Evolutionary conservation across 805 yeast species (phyloP).

Genomic region (Lachancea dasiensis): DNA sequence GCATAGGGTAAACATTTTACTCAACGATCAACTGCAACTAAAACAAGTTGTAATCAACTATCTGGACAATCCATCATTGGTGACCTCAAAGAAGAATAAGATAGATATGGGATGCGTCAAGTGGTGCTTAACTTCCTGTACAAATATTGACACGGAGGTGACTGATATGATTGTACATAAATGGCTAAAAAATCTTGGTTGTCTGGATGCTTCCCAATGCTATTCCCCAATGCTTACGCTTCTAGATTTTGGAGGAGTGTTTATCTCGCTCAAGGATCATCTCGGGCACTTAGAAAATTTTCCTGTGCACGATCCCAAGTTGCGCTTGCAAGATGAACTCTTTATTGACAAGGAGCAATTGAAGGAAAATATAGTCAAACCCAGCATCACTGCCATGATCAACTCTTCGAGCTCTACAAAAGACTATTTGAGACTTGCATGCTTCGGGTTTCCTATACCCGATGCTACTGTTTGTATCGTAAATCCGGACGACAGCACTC

Average conservation of each 20-base stretch:
- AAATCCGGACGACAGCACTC: constrained; percentile 79
- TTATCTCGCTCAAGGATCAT: constrained; percentile 89
- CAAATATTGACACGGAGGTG: constrained; percentile 89
- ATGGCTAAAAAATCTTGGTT: constrained; percentile 88
- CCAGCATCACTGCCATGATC: constrained; percentile 29
- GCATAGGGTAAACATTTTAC: constrained; percentile 61
- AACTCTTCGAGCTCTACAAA: constrained; percentile 33
- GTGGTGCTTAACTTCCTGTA: constrained; percentile 87
- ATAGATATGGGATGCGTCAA: constrained; percentile 74
- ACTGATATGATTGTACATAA: constrained; percentile 82
- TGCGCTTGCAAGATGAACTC: constrained; percentile 31
- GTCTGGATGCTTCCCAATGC: constrained; percentile 63
- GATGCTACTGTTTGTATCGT: constrained; percentile 92
- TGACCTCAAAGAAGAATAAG: constrained; percentile 68
- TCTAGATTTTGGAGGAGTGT: constrained; percentile 94
- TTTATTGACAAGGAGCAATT: constrained; percentile 31
- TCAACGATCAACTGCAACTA: constrained; percentile 82
- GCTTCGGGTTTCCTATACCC: constrained; percentile 92
- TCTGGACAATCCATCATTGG: constrained; percentile 79
- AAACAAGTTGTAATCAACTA: constrained; percentile 91
- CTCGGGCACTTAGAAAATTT: constrained; percentile 36
- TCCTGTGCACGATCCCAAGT: constrained; percentile 26
- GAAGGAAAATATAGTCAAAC: constrained; percentile 31
- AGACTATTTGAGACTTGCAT: constrained; percentile 65
- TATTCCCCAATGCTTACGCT: constrained; percentile 85